These are phyloP conservation scores for Paxillus ammoniavirescens DNA, from an alignment of 768 basidiomycete genomes.

Conservation along the genomic window DNA sequence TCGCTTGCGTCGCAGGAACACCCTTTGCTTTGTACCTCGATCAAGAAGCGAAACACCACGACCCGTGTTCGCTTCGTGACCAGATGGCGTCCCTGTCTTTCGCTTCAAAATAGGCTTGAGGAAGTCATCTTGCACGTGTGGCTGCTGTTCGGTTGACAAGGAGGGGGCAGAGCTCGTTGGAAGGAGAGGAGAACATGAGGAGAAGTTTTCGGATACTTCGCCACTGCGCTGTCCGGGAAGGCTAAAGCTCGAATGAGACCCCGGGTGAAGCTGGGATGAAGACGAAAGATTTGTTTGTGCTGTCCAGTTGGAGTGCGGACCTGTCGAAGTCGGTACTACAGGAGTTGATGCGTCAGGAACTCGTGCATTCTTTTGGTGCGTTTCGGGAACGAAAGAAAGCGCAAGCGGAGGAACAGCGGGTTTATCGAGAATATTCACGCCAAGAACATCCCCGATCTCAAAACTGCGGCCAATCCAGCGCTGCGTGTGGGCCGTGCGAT, in stretches of 20 bases:
- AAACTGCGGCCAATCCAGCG: conserved; percentile 76
- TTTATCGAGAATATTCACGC: conserved; percentile 54
- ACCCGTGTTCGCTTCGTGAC: conserved; percentile 6
- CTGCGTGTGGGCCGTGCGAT: conserved; percentile 9
- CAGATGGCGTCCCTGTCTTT: conserved; percentile 4
- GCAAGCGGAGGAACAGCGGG: conserved; percentile 6
- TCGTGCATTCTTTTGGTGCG: conserved; percentile 1
- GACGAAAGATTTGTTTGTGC: conserved; percentile 17
- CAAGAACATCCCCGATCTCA: conserved; percentile 74
- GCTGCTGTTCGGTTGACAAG: background rate
- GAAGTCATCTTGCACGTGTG: conserved; percentile 6
- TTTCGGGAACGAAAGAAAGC: conserved; percentile 1
- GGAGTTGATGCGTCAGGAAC: conserved; percentile 16
- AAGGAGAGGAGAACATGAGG: conserved; percentile 26
- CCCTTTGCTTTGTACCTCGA: conserved; percentile 8
- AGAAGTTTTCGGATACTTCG: conserved; percentile 11
- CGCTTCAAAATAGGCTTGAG: conserved; percentile 27
- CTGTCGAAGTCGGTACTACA: conserved; percentile 18
- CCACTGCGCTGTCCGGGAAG: conserved; percentile 13
- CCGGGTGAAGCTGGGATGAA: conserved; percentile 5
- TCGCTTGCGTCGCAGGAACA: conserved; percentile 14
- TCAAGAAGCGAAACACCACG: conserved; percentile 15
- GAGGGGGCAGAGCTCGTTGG: conserved; percentile 2
- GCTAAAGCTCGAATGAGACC: conserved; percentile 13
- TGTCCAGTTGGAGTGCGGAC: conserved; percentile 22